A percentile compares a stretch with the other conserved stretches of the same genome.
phyloP scores from a whole-genome alignment of 495 filamentous ascomycete species.

The Lasiosphaeria miniovina region DNA sequence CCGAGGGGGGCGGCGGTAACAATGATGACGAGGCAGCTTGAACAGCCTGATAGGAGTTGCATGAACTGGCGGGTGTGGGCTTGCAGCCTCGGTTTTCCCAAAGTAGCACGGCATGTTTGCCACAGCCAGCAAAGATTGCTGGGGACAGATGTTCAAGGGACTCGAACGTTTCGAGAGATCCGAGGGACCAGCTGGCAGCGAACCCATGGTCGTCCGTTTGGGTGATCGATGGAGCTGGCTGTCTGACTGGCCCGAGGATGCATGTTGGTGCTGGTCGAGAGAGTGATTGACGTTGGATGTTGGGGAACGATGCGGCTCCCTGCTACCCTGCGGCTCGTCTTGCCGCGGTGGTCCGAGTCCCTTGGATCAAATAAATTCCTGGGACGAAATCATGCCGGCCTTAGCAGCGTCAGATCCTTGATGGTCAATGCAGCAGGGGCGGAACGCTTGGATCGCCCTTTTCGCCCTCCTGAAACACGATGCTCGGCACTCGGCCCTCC shows the following conservation, averaged over 20 bases:
- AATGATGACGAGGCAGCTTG: conserved; percentile 12
- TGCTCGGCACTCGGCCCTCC: conserved; percentile 8
- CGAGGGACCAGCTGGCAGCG: not conserved
- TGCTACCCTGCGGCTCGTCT: conserved; percentile 6
- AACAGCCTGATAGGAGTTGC: not conserved
- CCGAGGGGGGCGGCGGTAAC: conserved; percentile 11
- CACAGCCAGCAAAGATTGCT: conserved; percentile 7
- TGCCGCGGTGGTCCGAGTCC: conserved; percentile 22
- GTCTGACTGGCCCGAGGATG: no score
- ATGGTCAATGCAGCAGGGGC: conserved; percentile 26
- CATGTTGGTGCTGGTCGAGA: not conserved
- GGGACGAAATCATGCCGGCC: conserved; percentile 28
- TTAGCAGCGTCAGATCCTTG: conserved; percentile 27
- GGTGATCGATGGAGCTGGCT: not conserved
- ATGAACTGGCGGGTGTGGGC: not conserved
- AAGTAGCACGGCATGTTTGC: not conserved
- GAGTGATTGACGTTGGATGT: conserved; percentile 22
- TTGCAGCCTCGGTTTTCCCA: conserved; percentile 1
- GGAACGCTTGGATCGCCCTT: conserved; percentile 26
- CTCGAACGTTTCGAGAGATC: conserved; percentile 4
- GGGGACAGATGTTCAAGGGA: conserved; percentile 14
- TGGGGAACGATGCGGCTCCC: conserved; percentile 28
- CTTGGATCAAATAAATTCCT: conserved; percentile 21
- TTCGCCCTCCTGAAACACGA: conserved; percentile 25
- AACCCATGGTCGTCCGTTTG: not conserved